Evolutionary conservation across 176 grass and related monocot species (phyloP), one percentile per base, ranked within the genome.

Genomic region (Miscanthus lutarioriparius): DNA sequence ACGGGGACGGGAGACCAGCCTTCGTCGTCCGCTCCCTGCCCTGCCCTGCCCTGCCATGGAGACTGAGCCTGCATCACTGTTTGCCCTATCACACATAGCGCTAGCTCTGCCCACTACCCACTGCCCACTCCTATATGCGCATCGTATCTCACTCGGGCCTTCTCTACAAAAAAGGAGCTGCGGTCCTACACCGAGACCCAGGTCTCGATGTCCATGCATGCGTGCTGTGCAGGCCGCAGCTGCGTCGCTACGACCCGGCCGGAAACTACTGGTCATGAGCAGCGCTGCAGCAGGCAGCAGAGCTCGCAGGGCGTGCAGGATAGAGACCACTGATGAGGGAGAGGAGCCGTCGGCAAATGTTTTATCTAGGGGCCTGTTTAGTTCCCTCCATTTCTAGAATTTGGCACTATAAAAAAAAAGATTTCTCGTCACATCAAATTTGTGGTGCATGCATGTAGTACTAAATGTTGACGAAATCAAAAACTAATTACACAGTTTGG

Each of bases 231-330:
- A 27, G 39, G 39, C 68, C 16, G 77, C 67, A 73, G 77, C 12
- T 17, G 77, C 76, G 37, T 61, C 8, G 70, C 70, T 73, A 67
- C 70, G 47, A 67, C 49, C 38, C 49, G 82, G 87, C 45, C 49
- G 87, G 77, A 85, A 85, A 51, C 54, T 58, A 59, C 88, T 71
- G 78, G 76, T 76, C 77, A 40, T 70, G 77, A 67, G 72, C 72
- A 66, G 38, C 54, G 61, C 4, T 32, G 77, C 58, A 20, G 39
- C 25, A 62, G 27, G 80, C 39, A 61, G 75, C 67, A 48, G 47
- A 30, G 70, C 41, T 73, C 44, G 48, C 86, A 70, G 63, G 38
- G 49, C 64, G 35, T 66, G 77, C n/a, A 74, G 26, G 63, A 80
- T 68, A 28, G 47, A 41, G 82, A 84, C 72, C 10, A 35, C 33